Evolutionary conservation across 169 alveolate species (phyloP).

Genomic region (Ichthyophthirius multifiliis): DNA sequence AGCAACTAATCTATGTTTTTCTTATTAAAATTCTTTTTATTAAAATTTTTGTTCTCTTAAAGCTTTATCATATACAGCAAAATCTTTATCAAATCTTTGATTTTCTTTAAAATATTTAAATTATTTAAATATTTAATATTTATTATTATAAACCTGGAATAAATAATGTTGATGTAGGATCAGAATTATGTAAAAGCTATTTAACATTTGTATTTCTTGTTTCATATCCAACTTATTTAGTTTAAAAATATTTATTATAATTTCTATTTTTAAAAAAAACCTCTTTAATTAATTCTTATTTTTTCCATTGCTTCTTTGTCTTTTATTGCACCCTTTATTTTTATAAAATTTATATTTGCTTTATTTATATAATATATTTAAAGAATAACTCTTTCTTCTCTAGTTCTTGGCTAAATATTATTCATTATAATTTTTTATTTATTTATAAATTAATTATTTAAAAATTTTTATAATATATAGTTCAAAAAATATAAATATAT

Average conservation of each 20-base stretch:
- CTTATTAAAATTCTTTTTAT: conserved; percentile 47
- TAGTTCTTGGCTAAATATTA: too few relatives aligned
- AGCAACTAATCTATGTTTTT: conserved; percentile 66
- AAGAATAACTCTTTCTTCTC: too few relatives aligned
- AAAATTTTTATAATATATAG: too few relatives aligned
- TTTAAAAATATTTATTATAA: too few relatives aligned
- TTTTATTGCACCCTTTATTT: conserved; percentile 17
- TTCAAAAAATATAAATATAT: too few relatives aligned
- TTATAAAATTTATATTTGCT: too few relatives aligned
- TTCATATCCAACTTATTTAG: conserved; percentile 22
- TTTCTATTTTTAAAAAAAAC: too few relatives aligned
- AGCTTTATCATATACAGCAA: conserved; percentile 76
- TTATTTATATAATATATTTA: too few relatives aligned
- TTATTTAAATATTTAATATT: too few relatives aligned
- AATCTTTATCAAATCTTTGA: conserved; percentile 82
- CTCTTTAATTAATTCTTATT: conserved; percentile 44
- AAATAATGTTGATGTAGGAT: conserved; percentile 10
- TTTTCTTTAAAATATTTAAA: conserved; percentile 54
- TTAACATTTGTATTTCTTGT: conserved; percentile 7
- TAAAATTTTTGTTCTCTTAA: conserved; percentile 65
- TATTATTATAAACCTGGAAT: background rate
- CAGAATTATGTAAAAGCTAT: conserved; percentile 21
- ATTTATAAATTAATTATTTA: too few relatives aligned
- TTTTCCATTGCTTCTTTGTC: conserved; percentile 52
- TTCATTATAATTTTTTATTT: too few relatives aligned